These are phyloP conservation scores for Lepidium sativum DNA, from an alignment of 345 rosid species.

Conservation along the genomic window DNA sequence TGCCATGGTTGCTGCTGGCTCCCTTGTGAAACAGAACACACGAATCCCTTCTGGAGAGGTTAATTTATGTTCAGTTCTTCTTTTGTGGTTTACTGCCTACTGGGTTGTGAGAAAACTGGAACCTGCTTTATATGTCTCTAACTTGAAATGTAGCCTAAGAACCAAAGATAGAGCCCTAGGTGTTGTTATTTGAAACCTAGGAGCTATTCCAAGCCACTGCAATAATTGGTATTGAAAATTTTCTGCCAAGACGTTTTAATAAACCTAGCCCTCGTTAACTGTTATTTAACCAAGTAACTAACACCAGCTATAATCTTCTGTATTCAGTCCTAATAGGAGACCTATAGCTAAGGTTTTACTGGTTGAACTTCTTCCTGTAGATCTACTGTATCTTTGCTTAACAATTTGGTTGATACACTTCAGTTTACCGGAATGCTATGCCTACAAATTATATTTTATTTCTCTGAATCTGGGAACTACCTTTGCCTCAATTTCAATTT, in stretches of 20 bases:
- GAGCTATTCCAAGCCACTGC: background rate
- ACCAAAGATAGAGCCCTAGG: background rate
- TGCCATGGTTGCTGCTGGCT: conserved; percentile 93
- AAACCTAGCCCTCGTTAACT: background rate
- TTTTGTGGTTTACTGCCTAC: background rate
- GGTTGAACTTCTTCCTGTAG: background rate
- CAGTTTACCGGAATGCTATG: background rate
- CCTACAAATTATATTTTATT: background rate
- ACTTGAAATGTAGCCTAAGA: background rate
- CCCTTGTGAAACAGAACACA: conserved; percentile 79
- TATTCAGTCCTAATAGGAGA: background rate
- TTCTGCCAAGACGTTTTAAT: background rate
- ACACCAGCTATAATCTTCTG: background rate
- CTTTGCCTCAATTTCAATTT: background rate
- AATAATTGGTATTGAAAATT: background rate
- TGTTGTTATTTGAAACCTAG: background rate
- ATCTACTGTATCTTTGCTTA: background rate
- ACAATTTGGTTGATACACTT: background rate
- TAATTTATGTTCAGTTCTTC: background rate
- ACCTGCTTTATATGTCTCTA: background rate
- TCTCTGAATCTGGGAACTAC: background rate
- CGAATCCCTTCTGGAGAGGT: conserved; percentile 88
- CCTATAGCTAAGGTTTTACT: background rate
- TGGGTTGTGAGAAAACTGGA: background rate
- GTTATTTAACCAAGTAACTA: background rate